A percentile compares a stretch with the other conserved stretches of the same genome.
Evolutionary conservation across 305 asterid species (phyloP).

Genomic region (Striga hermonthica): DNA sequence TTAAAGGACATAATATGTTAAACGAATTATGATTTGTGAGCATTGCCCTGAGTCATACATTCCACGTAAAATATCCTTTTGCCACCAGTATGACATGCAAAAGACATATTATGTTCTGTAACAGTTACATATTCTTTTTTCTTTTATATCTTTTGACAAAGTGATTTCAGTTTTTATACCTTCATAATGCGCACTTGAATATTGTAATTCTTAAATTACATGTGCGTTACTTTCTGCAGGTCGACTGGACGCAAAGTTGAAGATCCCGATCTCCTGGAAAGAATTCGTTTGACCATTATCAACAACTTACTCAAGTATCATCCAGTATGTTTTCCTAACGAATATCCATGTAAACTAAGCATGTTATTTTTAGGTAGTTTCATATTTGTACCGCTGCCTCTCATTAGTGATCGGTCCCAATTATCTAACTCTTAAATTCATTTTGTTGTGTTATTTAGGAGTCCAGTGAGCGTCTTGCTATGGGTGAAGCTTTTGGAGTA

Average conservation of each 20-base stretch:
- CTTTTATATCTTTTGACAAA: conserved; percentile 6
- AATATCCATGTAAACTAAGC: conserved; percentile 25
- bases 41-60: background rate
- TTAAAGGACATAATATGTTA: background rate
- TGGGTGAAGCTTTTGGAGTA: conserved; percentile 95
- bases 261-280: conserved; percentile 94
- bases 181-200: conserved; percentile 9
- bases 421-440: conserved; percentile 18
- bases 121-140: background rate
- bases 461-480: conserved; percentile 87
- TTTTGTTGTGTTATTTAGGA: conserved; percentile 49
- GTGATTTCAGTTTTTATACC: background rate
- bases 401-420: conserved; percentile 21
- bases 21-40: background rate
- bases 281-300: conserved; percentile 88
- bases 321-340: conserved; percentile 61
- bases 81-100: background rate
- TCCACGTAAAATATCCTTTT: background rate
- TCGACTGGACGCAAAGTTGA: conserved; percentile 81
- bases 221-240: conserved; percentile 42
- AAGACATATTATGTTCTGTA: background rate
- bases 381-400: conserved; percentile 20
- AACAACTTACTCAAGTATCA: conserved; percentile 90
- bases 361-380: background rate
- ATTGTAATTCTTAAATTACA: conserved; percentile 11